Conservation (phyloP, 2,329 filamentous ascomycete species). For the Cadophora sp. region DNA sequence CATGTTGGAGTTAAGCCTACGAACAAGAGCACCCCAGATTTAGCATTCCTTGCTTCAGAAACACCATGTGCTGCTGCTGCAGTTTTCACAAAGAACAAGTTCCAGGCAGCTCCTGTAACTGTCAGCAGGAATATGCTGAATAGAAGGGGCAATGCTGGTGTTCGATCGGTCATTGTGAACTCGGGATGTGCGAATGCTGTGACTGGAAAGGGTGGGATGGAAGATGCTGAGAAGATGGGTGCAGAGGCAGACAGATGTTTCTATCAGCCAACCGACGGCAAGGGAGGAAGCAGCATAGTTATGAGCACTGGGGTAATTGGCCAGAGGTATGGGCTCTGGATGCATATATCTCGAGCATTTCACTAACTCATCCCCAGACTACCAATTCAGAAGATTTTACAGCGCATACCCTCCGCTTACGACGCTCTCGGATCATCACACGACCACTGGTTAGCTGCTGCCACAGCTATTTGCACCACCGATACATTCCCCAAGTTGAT, state of each 20-base stretch:
- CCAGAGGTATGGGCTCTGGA: conserved; percentile 65
- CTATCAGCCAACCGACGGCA: conserved; percentile 51
- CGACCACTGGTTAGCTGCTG: conserved; percentile 84
- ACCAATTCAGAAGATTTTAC: conserved; percentile 88
- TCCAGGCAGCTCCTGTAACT: conserved; percentile 94
- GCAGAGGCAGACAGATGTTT: conserved; percentile 74
- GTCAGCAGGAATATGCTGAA: conserved; percentile 78
- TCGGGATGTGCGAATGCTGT: conserved; percentile 98
- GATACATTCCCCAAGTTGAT: conserved; percentile 98
- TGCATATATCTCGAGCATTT: background rate
- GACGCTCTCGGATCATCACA: conserved; percentile 75
- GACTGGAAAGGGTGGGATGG: conserved; percentile 85
- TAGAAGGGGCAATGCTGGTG: conserved; percentile 68
- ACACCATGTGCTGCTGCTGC: conserved; percentile 85
- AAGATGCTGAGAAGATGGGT: conserved; percentile 89
- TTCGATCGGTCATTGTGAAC: conserved; percentile 88
- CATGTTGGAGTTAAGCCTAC: conserved; percentile 93
- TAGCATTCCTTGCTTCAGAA: conserved; percentile 88
- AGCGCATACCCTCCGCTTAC: conserved; percentile 80
- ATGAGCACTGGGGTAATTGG: conserved; percentile 99
- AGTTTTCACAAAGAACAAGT: conserved; percentile 98
- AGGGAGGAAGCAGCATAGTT: conserved; percentile 75
- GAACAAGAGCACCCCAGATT: conserved; percentile 90
- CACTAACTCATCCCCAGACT: conserved; percentile 58
- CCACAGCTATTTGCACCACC: conserved; percentile 94